Evolutionary conservation across 495 filamentous ascomycete species (phyloP), one percentile per base, ranked within the genome.

Genomic region (Xylaria sp.): DNA sequence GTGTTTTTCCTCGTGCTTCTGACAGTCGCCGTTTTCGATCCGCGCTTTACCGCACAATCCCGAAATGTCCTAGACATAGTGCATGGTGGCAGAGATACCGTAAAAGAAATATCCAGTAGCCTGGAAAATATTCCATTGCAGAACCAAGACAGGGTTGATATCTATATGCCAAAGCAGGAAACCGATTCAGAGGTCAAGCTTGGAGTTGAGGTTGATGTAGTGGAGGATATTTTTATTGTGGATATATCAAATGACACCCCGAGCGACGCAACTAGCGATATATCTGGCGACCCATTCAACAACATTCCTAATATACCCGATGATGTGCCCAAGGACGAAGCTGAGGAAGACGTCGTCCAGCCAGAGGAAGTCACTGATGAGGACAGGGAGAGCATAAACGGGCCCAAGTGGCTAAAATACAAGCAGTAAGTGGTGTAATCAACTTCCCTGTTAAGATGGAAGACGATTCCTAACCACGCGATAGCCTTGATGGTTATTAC

Each of bases 401-500:
- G 73, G 55, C 80, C 78, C 14, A 74, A 78, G 14, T 86, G 84
- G 84, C 63, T 85, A n/a, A 69, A 53, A 21, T 85, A 80, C 59
- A 76, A 72, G 43, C 82, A 83, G 84, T 86, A 72, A 81, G 83
- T 80, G 3, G 1, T 24, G 9, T 14, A 46, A 21, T 29, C 46
- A 15, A 40, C 48, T 3, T 31, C 9, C 12, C 9, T 52, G 7
- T 29, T 43, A 7, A 33, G 26, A 29, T 3, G 3, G 21, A n/a
- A 15, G 64, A 41, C 14, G 11, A 24, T 58, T 69, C 29, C 61
- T 75, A 72, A 74, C 71, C 33, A 50, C 11, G 72, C 3, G 1
- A 21, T 43, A 86, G 84, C 52, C 81, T 97, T 57, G 88, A 88
- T 72, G 87, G 93, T 53, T 97, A 95, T 79, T 91, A 94, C 79